Percentiles rank a stretch among this genome's conserved stretches.
Conservation (phyloP, 306 rosid genomes). For the Prunus mongolica region DNA sequence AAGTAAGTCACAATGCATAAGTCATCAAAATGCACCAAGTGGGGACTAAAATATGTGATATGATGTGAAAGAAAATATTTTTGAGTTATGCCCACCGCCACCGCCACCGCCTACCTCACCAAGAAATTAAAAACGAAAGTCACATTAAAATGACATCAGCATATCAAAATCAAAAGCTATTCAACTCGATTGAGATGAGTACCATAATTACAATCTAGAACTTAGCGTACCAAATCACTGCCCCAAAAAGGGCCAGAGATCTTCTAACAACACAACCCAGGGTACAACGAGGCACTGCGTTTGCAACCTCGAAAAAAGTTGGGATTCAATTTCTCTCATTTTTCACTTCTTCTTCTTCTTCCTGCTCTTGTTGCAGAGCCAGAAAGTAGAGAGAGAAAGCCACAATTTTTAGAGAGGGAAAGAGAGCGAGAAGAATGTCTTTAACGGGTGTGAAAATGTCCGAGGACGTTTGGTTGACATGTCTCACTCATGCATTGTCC, state of each 20-base stretch:
- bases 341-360: background rate
- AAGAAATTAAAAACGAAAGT: too few species aligned
- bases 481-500: slow-evolving; percentile 91
- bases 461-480: slow-evolving; percentile 89
- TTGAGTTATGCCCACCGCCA: too few species aligned
- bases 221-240: background rate
- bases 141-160: too few species aligned
- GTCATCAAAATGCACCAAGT: too few species aligned
- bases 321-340: background rate
- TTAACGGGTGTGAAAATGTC: slow-evolving; percentile 84
- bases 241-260: background rate
- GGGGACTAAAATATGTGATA: too few species aligned
- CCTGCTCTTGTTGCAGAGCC: background rate
- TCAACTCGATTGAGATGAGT: background rate
- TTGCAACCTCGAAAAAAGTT: background rate
- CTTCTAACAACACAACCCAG: background rate
- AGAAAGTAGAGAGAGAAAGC: background rate
- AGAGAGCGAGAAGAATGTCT: slow-evolving; percentile 45
- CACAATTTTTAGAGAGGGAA: background rate
- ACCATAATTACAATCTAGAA: background rate
- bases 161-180: too few species aligned
- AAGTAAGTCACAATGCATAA: too few species aligned
- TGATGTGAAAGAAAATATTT: too few species aligned
- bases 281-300: background rate
- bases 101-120: too few species aligned